Base-by-base conservation (phyloP, 1,284 basidiomycete species). In the Leccinum pachyderme region DNA sequence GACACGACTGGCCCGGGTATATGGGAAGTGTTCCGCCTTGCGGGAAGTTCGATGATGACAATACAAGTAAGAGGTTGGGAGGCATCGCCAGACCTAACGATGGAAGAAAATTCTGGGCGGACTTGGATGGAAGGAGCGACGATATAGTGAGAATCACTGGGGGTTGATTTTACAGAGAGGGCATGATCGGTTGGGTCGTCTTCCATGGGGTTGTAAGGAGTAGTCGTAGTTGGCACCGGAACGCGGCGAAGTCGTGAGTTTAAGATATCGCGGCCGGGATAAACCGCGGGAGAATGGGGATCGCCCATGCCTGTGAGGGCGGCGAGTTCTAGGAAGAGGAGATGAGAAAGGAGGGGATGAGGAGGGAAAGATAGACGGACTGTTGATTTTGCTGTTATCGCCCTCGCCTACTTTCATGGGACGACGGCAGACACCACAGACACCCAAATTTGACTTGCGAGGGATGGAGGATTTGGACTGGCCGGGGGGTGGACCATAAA, bases 401-500 rank as follows among this genome's bases (percentile, higher is more conserved):
- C 88, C 86, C 58, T 95, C 93, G 22, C 87, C 87, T 12, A 98
- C 81, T 65, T 93, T 93, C 92, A 98, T 98, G 8, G 94, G 93
- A 41, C 93, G 82, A 61, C 96, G 82, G 69, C 96, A 99, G 1
- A 98, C 93, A 43, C 96, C 96, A 66, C 96, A 99, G 18, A 99
- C 92, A 31, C 96, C 96, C 27, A 97, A 78, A 65, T 91, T 90
- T 27, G 86, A 81, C 68, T 89, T 88, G 67, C 86, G 77, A 44
- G 88, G 79, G 15, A 84, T 70, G 13, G 75, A 74, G 2, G 78
- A 75, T 53, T 75, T 77, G 3, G 75, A 74, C 56, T 83, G 79
- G n/a, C 73, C 80, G 5, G 91, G 89, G 2, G 88, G 85, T 1
- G 88, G 88, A 12, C 95, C 95, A 72, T 99, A 99, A 5, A 98